Evolutionary conservation across 495 filamentous ascomycete species (phyloP).

Genomic region (Thozetella sp.): DNA sequence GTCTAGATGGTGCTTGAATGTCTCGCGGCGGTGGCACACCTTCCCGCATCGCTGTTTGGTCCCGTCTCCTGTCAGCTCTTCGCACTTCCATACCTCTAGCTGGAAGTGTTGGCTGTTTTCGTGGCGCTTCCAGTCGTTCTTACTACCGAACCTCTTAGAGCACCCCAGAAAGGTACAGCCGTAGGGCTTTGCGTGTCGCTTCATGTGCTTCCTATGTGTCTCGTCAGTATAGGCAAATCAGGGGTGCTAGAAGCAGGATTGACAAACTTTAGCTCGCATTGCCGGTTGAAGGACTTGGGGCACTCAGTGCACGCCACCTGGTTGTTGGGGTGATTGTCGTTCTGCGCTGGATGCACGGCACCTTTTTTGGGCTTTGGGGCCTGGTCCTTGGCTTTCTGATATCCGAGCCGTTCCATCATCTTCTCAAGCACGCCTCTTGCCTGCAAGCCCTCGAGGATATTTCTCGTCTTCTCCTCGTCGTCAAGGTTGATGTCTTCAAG

Average conservation of each 20-base stretch:
- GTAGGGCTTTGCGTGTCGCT: conserved; percentile 85
- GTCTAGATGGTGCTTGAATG: conserved; percentile 61
- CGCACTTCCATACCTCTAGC: conserved; percentile 78
- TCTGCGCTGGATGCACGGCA: conserved; percentile 13
- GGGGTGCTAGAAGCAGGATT: not conserved
- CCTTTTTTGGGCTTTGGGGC: conserved; percentile 6
- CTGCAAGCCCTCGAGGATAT: conserved; percentile 10
- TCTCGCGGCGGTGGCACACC: conserved; percentile 62
- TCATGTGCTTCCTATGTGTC: conserved; percentile 75
- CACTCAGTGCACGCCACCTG: conserved; percentile 49
- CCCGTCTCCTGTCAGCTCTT: conserved; percentile 26
- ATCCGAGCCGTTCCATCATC: conserved; percentile 30
- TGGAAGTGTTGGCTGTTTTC: conserved; percentile 86
- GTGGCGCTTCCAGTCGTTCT: conserved; percentile 97
- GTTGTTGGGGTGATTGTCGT: conserved; percentile 29
- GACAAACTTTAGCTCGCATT: conserved; percentile 73
- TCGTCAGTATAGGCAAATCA: conserved; percentile 1
- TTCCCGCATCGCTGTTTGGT: conserved; percentile 49
- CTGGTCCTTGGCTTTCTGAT: conserved; percentile 20
- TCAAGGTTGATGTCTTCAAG: conserved; percentile 12
- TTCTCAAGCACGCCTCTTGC: conserved; percentile 16
- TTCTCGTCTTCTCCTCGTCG: conserved; percentile 20
- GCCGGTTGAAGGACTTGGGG: conserved; percentile 54
- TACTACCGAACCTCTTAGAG: conserved; percentile 81
- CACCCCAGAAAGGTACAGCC: conserved; percentile 81